These are phyloP conservation scores for Nitzschia inconspicua DNA, from an alignment of 108 stramenopile species.

Conservation along the genomic window DNA sequence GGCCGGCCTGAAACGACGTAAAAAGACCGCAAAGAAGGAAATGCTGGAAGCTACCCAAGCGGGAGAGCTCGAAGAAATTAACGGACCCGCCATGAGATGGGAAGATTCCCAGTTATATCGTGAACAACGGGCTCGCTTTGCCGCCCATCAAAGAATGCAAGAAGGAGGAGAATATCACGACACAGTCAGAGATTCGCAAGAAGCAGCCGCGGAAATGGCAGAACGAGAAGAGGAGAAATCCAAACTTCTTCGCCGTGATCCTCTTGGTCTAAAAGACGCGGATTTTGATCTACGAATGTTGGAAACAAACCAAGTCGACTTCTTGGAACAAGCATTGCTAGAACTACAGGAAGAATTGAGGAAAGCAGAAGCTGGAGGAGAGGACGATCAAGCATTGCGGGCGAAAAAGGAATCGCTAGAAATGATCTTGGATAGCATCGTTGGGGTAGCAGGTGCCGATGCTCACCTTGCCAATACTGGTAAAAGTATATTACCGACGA, in stretches of 20 bases:
- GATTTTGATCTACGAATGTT: constrained; percentile 64
- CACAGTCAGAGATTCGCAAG: constrained; percentile 44
- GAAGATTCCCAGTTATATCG: constrained; percentile 45
- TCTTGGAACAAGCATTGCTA: constrained; percentile 56
- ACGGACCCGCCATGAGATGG: constrained; percentile 41
- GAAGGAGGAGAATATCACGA: constrained; percentile 24
- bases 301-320: constrained; percentile 44
- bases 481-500: constrained; percentile 67
- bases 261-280: constrained; percentile 53
- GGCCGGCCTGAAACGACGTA: constrained; percentile 24
- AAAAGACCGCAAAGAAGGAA: constrained; percentile 32
- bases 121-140: constrained; percentile 40
- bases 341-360: constrained; percentile 58
- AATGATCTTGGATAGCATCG: constrained; percentile 49
- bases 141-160: constrained; percentile 25
- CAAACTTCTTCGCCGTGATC: constrained; percentile 64
- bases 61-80: constrained; percentile 26
- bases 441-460: constrained; percentile 30
- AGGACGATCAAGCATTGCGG: constrained; percentile 51
- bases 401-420: constrained; percentile 74
- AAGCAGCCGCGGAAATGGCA: constrained; percentile 56
- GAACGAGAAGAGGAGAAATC: constrained; percentile 70
- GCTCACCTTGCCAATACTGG: constrained; percentile 13
- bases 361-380: constrained; percentile 42
- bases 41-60: constrained; percentile 18